phyloP scores from a whole-genome alignment of 345 rosid genomes.

The Heritiera fomes region DNA sequence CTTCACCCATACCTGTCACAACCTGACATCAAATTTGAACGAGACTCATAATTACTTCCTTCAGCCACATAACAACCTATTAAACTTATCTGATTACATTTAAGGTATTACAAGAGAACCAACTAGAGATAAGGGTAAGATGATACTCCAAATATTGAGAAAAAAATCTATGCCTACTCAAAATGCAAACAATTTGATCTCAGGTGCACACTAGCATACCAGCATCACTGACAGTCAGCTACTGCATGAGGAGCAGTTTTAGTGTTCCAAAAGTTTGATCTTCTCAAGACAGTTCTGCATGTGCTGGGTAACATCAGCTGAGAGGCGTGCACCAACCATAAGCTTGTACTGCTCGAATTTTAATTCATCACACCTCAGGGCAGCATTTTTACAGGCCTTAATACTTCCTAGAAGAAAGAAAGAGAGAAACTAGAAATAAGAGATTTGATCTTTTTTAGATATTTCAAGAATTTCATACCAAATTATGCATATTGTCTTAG shows the following conservation, averaged over 20 bases:
- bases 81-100: neutral
- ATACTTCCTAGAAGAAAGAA: slow-evolving; percentile 46
- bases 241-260: neutral
- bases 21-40: neutral
- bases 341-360: slow-evolving; percentile 74
- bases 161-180: neutral
- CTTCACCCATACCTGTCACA: no score
- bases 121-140: neutral
- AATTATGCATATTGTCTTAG: neutral
- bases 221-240: neutral
- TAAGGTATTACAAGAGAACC: neutral
- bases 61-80: neutral
- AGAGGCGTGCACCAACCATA: slow-evolving; percentile 37
- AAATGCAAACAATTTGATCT: neutral
- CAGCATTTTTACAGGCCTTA: slow-evolving; percentile 64
- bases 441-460: neutral
- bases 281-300: slow-evolving; percentile 65
- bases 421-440: neutral
- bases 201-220: neutral
- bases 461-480: neutral
- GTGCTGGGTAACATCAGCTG: slow-evolving; percentile 50
- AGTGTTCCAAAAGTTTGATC: slow-evolving; percentile 61
- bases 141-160: neutral
- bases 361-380: slow-evolving; percentile 70
- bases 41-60: neutral